Evolutionary conservation across 2,329 filamentous ascomycete species (phyloP).

Genomic region (Fusarium siculi): DNA sequence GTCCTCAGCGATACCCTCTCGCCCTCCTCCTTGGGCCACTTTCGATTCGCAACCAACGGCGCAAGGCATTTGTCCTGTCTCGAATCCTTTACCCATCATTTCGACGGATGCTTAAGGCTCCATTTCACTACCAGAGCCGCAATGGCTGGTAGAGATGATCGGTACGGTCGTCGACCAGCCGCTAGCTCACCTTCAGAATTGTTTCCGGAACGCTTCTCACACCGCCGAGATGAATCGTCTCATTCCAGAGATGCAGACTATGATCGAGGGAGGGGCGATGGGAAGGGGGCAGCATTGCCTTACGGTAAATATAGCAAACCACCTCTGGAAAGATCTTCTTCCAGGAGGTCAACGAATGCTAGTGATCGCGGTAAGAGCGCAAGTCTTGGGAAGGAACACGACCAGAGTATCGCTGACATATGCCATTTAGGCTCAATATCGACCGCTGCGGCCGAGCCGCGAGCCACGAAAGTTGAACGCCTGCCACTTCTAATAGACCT

Average conservation of each 20-base stretch:
- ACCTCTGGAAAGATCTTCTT: neutral
- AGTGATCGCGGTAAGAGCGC: constrained; percentile 32
- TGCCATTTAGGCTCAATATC: constrained; percentile 3
- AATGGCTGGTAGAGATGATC: constrained; percentile 37
- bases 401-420: constrained; percentile 1
- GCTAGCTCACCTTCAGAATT: constrained; percentile 9
- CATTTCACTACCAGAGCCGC: constrained; percentile 23
- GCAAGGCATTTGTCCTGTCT: neutral
- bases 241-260: neutral
- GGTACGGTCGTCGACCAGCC: constrained; percentile 17
- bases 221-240: constrained; percentile 14
- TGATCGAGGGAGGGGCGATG: constrained; percentile 9
- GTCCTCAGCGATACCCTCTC: neutral
- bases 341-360: constrained; percentile 8
- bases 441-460: neutral
- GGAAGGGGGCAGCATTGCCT: constrained; percentile 1
- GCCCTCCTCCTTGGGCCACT: neutral
- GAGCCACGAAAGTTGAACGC: neutral
- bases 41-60: neutral
- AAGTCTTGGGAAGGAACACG: neutral
- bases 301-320: neutral
- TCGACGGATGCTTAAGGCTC: constrained; percentile 29
- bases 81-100: neutral
- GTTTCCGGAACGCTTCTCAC: constrained; percentile 11
- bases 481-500: constrained; percentile 29